Conservation (phyloP, 306 rosid genomes). For the Castanea sativa region DNA sequence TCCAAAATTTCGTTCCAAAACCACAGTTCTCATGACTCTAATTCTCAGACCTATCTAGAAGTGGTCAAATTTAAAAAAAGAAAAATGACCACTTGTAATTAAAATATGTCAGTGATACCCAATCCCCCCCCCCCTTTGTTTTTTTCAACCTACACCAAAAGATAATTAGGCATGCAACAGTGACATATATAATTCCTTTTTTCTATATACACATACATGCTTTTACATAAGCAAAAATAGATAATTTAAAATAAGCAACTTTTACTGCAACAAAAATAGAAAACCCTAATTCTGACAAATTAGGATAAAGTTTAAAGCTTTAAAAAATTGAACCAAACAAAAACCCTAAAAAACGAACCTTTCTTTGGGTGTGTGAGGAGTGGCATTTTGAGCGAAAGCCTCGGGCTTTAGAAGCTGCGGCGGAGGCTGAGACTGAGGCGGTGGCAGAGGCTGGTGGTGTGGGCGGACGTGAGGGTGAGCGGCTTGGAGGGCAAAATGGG, state of each 20-base stretch:
- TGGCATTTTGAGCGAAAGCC: constrained; percentile 24
- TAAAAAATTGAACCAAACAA: not conserved
- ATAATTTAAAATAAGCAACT: not conserved
- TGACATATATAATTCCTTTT: not conserved
- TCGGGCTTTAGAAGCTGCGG: constrained; percentile 19
- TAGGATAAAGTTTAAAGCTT: not conserved
- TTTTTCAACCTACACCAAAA: not conserved
- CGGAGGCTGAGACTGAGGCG: not conserved
- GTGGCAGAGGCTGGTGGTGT: constrained; percentile 10
- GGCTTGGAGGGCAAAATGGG: constrained; percentile 65
- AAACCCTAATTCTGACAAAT: not conserved
- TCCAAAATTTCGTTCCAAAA: not conserved
- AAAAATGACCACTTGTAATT: not conserved
- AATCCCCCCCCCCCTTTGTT: not conserved
- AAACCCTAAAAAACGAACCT: constrained; percentile 34
- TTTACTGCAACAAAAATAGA: not conserved
- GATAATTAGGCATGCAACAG: not conserved
- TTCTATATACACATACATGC: not conserved
- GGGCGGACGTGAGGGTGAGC: constrained; percentile 17
- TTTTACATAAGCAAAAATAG: not conserved
- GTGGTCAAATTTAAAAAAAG: not conserved
- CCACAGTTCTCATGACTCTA: not conserved
- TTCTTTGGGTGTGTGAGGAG: constrained; percentile 42
- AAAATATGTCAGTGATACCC: not conserved
- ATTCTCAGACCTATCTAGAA: not conserved